A percentile compares a stretch with the other conserved stretches of the same genome.
Evolutionary conservation across 2,329 filamentous ascomycete genomes (phyloP).

Genomic region (Aspergillus hortae): DNA sequence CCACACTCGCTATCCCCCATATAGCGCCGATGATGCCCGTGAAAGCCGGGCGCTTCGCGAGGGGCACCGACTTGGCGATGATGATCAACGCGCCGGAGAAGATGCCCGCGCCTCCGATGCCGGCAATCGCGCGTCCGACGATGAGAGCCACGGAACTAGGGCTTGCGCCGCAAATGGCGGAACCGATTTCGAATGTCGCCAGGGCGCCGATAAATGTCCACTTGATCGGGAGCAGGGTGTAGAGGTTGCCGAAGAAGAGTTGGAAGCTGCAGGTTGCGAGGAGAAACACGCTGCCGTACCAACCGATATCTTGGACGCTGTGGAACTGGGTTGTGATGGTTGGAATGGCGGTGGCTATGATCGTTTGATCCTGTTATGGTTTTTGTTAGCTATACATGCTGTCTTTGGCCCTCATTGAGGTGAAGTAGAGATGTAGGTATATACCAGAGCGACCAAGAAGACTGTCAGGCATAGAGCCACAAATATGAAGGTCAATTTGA

Average conservation of each 20-base stretch:
- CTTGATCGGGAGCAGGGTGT: conserved; percentile 35
- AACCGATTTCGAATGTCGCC: conserved; percentile 36
- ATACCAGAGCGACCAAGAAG: conserved; percentile 3
- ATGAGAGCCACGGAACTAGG: conserved; percentile 30
- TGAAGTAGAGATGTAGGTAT: background rate
- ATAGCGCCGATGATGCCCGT: conserved; percentile 29
- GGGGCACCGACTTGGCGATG: conserved; percentile 29
- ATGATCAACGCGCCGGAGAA: conserved; percentile 31
- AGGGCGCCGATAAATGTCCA: conserved; percentile 31
- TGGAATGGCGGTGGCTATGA: conserved; percentile 40
- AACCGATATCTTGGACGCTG: conserved; percentile 38
- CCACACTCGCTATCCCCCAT: conserved; percentile 30
- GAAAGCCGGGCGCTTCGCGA: conserved; percentile 28
- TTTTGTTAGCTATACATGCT: background rate
- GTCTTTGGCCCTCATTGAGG: background rate
- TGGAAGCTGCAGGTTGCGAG: conserved; percentile 36
- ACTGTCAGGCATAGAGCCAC: conserved; percentile 3
- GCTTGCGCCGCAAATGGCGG: conserved; percentile 26
- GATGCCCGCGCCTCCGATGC: conserved; percentile 27
- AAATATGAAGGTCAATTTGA: background rate
- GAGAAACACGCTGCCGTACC: conserved; percentile 40
- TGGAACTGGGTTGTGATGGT: conserved; percentile 38
- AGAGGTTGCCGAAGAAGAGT: conserved; percentile 36
- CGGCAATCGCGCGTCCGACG: conserved; percentile 32
- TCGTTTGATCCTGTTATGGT: conserved; percentile 20